Conservation (phyloP, 352 stramenopile genomes). For the Phytophthora brassicae region DNA sequence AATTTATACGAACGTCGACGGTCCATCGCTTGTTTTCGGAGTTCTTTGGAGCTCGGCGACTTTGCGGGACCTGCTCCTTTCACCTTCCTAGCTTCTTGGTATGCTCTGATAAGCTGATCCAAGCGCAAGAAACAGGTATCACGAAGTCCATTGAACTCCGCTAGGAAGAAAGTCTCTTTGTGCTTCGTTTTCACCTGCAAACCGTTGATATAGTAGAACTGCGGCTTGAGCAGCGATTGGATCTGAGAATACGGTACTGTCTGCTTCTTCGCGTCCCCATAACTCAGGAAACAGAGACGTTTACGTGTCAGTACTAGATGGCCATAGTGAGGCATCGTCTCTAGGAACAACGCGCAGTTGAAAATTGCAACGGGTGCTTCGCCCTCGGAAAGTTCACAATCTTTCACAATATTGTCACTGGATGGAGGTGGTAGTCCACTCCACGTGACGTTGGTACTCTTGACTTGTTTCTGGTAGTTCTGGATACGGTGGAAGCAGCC, state of each 20-base stretch:
- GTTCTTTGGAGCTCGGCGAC: slow-evolving; percentile 38
- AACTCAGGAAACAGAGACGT: slow-evolving; percentile 67
- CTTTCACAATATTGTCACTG: slow-evolving; percentile 31
- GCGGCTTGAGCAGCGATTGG: slow-evolving; percentile 68
- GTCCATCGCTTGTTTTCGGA: slow-evolving; percentile 55
- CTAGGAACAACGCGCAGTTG: slow-evolving; percentile 75
- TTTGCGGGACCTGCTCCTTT: slow-evolving; percentile 22
- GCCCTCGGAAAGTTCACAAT: slow-evolving; percentile 47
- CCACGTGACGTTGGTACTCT: slow-evolving; percentile 65
- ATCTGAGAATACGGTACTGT: slow-evolving; percentile 67
- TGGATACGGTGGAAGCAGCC: slow-evolving; percentile 70
- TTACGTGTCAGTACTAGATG: slow-evolving; percentile 73
- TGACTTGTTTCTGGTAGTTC: slow-evolving; percentile 69
- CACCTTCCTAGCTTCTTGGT: slow-evolving; percentile 48
- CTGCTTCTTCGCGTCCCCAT: slow-evolving; percentile 41
- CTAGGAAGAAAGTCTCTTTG: slow-evolving; percentile 72
- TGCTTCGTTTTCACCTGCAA: slow-evolving; percentile 71
- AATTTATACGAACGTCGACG: slow-evolving; percentile 61
- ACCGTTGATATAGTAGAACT: slow-evolving; percentile 87
- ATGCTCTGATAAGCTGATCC: slow-evolving; percentile 72
- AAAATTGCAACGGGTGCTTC: slow-evolving; percentile 68
- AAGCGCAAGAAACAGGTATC: slow-evolving; percentile 72
- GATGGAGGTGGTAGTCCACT: slow-evolving; percentile 44
- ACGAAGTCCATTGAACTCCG: slow-evolving; percentile 77
- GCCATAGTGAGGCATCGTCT: slow-evolving; percentile 71